These are phyloP conservation scores for Candida coquimbonensis DNA, from an alignment of 805 yeast species.

Conservation along the genomic window DNA sequence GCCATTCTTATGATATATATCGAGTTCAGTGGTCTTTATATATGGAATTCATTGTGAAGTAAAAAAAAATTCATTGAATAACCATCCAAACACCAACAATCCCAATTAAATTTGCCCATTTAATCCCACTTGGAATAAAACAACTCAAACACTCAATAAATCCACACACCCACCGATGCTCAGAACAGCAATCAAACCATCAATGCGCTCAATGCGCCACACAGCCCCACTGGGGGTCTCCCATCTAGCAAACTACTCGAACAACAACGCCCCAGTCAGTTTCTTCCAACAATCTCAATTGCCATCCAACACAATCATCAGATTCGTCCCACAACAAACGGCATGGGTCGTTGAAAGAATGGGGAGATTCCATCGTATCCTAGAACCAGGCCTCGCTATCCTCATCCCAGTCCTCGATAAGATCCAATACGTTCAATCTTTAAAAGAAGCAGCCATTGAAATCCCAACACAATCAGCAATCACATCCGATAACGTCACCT, in stretches of 20 bases:
- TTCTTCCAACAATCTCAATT: slow-evolving; percentile 56
- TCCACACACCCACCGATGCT: too few species aligned
- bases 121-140: too few species aligned
- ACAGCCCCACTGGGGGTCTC: not conserved
- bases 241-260: not conserved
- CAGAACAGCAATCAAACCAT: not conserved
- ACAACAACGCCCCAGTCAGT: slow-evolving; percentile 27
- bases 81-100: too few species aligned
- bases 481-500: slow-evolving; percentile 77
- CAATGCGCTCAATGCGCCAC: too few species aligned
- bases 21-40: too few species aligned
- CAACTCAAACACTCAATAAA: too few species aligned
- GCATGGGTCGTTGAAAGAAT: slow-evolving; percentile 89
- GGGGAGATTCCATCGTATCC: slow-evolving; percentile 70
- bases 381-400: slow-evolving; percentile 73
- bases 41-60: too few species aligned
- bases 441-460: slow-evolving; percentile 81
- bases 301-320: slow-evolving; percentile 68
- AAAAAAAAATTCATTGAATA: too few species aligned
- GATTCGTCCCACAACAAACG: slow-evolving; percentile 85
- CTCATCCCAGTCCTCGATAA: slow-evolving; percentile 67
- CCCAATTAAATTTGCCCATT: too few species aligned
- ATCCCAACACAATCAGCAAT: slow-evolving; percentile 81
- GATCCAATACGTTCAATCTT: slow-evolving; percentile 73
- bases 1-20: slow-evolving; percentile 52